phyloP scores from a whole-genome alignment of 805 yeast species.

The Myxozyma neotropica region DNA sequence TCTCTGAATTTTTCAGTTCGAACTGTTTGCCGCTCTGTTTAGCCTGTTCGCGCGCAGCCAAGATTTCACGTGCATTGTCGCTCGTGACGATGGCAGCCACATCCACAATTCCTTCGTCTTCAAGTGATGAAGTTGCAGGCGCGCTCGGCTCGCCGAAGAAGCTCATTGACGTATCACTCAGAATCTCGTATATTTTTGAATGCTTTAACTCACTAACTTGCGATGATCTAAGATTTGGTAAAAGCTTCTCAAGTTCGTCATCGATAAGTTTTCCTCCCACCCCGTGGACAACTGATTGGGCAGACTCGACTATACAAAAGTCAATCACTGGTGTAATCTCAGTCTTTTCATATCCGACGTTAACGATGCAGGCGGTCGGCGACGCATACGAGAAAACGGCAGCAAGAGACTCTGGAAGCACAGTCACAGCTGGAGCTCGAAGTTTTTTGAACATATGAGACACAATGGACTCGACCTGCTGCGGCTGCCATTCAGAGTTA shows the following conservation, averaged over 20 bases:
- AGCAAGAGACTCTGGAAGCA: conserved; percentile 69
- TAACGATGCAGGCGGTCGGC: conserved; percentile 72
- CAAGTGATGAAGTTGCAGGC: conserved; percentile 40
- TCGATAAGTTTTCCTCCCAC: conserved; percentile 72
- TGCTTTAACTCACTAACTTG: conserved; percentile 77
- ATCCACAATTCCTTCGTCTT: conserved; percentile 77
- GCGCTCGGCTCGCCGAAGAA: conserved; percentile 54
- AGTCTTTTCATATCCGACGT: conserved; percentile 73
- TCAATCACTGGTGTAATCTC: conserved; percentile 82
- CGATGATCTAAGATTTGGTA: conserved; percentile 57
- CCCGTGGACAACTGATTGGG: conserved; percentile 49
- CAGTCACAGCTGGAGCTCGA: conserved; percentile 70
- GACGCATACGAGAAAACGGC: conserved; percentile 68
- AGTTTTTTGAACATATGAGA: conserved; percentile 74
- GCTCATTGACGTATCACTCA: conserved; percentile 46
- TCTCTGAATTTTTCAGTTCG: conserved; percentile 58
- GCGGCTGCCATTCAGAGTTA: conserved; percentile 69
- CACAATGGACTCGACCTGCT: conserved; percentile 67
- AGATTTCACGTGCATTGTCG: conserved; percentile 68
- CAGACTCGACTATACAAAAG: conserved; percentile 61
- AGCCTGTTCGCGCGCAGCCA: conserved; percentile 50
- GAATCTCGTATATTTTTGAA: conserved; percentile 76
- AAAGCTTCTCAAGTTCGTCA: conserved; percentile 50
- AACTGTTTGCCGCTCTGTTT: conserved; percentile 42
- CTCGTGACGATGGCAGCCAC: conserved; percentile 87